Evolutionary conservation across 495 filamentous ascomycete species (phyloP).

Genomic region (Aspergillus homomorphus): DNA sequence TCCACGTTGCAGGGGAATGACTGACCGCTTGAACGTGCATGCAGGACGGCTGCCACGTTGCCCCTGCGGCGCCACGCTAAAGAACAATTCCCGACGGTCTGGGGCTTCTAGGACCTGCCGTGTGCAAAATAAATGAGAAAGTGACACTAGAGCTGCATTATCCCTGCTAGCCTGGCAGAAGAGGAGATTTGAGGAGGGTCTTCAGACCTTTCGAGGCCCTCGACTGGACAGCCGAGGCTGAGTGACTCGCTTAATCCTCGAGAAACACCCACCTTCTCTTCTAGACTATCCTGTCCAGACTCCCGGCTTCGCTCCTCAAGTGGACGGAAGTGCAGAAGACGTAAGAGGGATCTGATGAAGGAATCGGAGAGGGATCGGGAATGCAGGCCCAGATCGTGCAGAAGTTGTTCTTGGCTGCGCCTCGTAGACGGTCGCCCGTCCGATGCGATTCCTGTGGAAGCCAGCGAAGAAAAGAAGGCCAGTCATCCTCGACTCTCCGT

Average conservation of each 20-base stretch:
- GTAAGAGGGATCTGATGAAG: neutral
- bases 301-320: neutral
- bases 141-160: neutral
- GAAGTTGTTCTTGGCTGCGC: neutral
- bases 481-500: neutral
- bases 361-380: neutral
- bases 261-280: neutral
- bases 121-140: neutral
- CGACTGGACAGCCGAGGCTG: neutral
- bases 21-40: neutral
- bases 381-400: neutral
- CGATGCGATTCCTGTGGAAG: neutral
- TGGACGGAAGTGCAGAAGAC: neutral
- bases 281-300: neutral
- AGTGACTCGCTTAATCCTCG: neutral
- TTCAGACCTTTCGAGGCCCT: neutral
- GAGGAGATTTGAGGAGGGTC: neutral
- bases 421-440: neutral
- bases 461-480: neutral
- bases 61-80: neutral
- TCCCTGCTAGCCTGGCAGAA: neutral
- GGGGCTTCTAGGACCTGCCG: neutral
- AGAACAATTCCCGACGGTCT: neutral
- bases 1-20: neutral
- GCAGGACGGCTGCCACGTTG: neutral